Conservation (phyloP, 2,329 filamentous ascomycete genomes). For the Davidsoniella neocaledoniae region DNA sequence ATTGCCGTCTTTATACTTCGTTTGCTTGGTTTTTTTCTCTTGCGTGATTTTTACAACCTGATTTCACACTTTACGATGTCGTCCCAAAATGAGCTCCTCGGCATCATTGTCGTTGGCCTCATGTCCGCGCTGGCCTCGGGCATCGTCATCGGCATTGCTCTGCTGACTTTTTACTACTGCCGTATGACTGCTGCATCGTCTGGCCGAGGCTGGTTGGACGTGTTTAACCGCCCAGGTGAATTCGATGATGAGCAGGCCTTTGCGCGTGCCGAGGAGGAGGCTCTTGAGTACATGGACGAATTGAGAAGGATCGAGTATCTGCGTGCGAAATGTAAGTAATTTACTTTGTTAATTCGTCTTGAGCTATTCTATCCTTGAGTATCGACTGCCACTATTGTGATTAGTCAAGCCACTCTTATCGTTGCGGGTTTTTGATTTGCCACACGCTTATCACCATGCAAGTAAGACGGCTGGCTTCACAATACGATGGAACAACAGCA, state of each 20-base stretch:
- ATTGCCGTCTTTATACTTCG: neutral
- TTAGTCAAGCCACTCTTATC: no score
- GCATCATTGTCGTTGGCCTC: slow-evolving; percentile 57
- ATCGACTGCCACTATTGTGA: neutral
- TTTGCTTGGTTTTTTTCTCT: neutral
- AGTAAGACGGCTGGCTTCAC: no score
- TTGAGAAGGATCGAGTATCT: slow-evolving; percentile 78
- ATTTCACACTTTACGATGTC: neutral
- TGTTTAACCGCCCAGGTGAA: slow-evolving; percentile 82
- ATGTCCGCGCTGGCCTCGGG: slow-evolving; percentile 78
- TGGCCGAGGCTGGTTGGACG: slow-evolving; percentile 43
- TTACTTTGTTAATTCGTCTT: neutral
- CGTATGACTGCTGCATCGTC: slow-evolving; percentile 4
- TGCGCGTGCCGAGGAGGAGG: slow-evolving; percentile 82
- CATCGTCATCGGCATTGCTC: slow-evolving; percentile 47
- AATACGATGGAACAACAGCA: no score
- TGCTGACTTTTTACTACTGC: slow-evolving; percentile 56
- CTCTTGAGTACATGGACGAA: slow-evolving; percentile 90
- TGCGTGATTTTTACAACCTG: neutral
- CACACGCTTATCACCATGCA: neutral
- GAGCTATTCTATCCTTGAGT: neutral
- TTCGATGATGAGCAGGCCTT: slow-evolving; percentile 97
- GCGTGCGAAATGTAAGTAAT: slow-evolving; percentile 66
- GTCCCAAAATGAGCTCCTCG: slow-evolving; percentile 11
- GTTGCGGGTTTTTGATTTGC: neutral